A percentile compares a stretch with the other conserved stretches of the same genome.
These are phyloP conservation scores for Taphrina populina DNA, from an alignment of 1,139 yeast genomes.

Conservation along the genomic window DNA sequence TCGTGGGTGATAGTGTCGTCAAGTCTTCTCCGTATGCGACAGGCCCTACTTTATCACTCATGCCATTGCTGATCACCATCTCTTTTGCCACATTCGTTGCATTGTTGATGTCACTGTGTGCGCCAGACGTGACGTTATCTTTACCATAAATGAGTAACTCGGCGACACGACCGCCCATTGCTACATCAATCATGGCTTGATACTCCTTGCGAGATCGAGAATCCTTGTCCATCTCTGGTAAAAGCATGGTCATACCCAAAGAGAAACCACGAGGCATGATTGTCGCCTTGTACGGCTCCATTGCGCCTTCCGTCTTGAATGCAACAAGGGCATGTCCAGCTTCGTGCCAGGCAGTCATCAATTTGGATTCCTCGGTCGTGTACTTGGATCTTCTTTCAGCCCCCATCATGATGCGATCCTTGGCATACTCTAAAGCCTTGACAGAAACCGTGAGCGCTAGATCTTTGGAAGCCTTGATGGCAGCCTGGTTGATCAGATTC, in stretches of 20 bases:
- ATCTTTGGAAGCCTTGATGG: constrained; percentile 90
- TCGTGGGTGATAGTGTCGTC: constrained; percentile 54
- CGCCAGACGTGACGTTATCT: constrained; percentile 77
- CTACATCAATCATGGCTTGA: constrained; percentile 86
- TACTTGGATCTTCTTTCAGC: constrained; percentile 98
- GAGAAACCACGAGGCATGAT: constrained; percentile 96
- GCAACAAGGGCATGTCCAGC: constrained; percentile 99
- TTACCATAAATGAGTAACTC: constrained; percentile 89
- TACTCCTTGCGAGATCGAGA: constrained; percentile 89
- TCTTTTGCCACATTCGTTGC: constrained; percentile 95
- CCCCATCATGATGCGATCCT: constrained; percentile 95
- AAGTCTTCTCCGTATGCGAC: constrained; percentile 54
- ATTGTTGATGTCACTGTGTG: constrained; percentile 60
- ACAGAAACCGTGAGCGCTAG: constrained; percentile 87
- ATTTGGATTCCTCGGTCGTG: constrained; percentile 88
- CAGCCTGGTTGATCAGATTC: constrained; percentile 96
- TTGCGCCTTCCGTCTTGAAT: constrained; percentile 90
- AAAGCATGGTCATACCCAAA: constrained; percentile 90
- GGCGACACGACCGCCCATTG: constrained; percentile 99
- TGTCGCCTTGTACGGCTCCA: constrained; percentile 93
- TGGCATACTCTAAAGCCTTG: constrained; percentile 97
- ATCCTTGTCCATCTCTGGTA: constrained; percentile 97
- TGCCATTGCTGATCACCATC: constrained; percentile 95
- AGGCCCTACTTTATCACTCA: constrained; percentile 93
- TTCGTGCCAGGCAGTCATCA: constrained; percentile 95